phyloP scores from a whole-genome alignment of 331 rosid species.

The Rhamnella rubrinervis region DNA sequence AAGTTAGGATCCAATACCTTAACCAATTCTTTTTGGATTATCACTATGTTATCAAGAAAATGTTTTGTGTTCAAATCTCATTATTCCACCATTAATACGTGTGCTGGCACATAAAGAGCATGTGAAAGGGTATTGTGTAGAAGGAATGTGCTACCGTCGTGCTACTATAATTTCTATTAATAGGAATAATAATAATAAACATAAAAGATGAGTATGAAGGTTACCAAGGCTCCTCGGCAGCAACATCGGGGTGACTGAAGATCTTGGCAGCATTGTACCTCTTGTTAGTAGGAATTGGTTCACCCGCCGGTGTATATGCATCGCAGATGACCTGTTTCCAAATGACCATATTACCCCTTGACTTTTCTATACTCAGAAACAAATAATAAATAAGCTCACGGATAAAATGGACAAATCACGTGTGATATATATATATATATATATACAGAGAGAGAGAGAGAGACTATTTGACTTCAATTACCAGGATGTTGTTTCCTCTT shows the following conservation, averaged over 20 bases:
- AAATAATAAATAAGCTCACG: neutral
- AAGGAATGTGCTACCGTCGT: too few relatives aligned
- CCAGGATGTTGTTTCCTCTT: constrained; percentile 45
- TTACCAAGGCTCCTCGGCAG: constrained; percentile 52
- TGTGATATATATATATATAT: too few relatives aligned
- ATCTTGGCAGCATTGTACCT: constrained; percentile 45
- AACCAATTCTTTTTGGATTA: too few relatives aligned
- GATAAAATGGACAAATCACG: constrained; percentile 7
- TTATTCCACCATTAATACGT: too few relatives aligned
- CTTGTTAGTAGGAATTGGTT: constrained; percentile 54
- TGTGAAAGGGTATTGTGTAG: too few relatives aligned
- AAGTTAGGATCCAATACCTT: too few relatives aligned
- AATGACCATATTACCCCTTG: neutral
- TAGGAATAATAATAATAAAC: neutral
- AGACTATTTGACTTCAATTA: neutral
- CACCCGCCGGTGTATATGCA: constrained; percentile 48
- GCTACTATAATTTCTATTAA: too few relatives aligned
- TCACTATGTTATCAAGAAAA: too few relatives aligned
- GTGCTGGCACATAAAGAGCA: too few relatives aligned
- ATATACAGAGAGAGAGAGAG: too few relatives aligned
- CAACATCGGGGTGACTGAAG: constrained; percentile 42
- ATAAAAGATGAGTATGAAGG: neutral
- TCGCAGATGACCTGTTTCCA: constrained; percentile 45
- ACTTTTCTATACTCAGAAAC: neutral
- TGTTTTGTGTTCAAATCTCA: too few relatives aligned